Evolutionary conservation across 1,284 basidiomycete species (phyloP), one percentile per base, ranked within the genome.

Genomic region (Mycena sp.): DNA sequence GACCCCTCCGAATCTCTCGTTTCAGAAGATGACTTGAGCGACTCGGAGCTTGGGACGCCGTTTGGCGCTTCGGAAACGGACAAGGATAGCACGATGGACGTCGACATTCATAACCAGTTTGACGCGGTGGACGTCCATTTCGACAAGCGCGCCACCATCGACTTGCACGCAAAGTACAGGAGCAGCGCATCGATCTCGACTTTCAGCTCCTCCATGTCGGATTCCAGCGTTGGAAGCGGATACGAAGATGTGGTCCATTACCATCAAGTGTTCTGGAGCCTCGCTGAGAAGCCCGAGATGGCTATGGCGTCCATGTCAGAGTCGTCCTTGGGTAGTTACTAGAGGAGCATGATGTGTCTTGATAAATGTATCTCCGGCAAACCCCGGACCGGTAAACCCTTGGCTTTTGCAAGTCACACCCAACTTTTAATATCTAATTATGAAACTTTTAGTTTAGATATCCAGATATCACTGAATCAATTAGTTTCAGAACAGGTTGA

Each of bases 21-120:
- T 26, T 59, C 62, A 23, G 45, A 48, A 11, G 46, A 45, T 26
- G 43, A 25, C 30, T 32, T 25, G 9, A 58, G 59, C 50, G 54
- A 57, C 30, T 19, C 21, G 21, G 60, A 53, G 43, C 61, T 14
- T 35, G 32, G 14, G 14, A 9, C 32, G 32, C 9, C n/a, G n/a
- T n/a, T n/a, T n/a, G n/a, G n/a, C n/a, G n/a, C 65, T 12, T 53
- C 48, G 6, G 46, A 53, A 14, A 66, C 64, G n/a, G 64, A 66
- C 26, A 21, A 35, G 7, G 63, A 65, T 19, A 61, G 60, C 37
- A 43, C 43, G 30, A 28, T 23, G 30, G 61, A 57, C 25, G 57
- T 35, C 32, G 45, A 26, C 26, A 28, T 37, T 53, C 25, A 40
- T 51, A 32, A 52, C 56, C 54, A 58, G 49, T 26, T 58, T 65